Evolutionary conservation across 345 rosid genomes (phyloP).

Genomic region (Bruguiera gymnorhiza): DNA sequence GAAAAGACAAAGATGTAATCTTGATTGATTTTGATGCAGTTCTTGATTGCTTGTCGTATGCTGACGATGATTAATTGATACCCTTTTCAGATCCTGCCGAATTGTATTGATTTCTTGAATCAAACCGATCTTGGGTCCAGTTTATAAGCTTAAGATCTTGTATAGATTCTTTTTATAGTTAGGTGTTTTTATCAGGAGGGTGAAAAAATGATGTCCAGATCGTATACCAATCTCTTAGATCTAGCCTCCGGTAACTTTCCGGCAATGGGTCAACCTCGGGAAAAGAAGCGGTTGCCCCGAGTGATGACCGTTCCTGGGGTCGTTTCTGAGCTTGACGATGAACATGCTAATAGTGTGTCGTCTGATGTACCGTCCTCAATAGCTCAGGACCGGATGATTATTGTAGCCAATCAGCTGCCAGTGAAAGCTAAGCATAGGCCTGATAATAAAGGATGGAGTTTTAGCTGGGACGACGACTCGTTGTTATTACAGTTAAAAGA

Average conservation of each 20-base stretch:
- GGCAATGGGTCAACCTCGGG: slow-evolving; percentile 48
- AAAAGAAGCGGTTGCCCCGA: slow-evolving; percentile 59
- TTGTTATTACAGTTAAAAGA: slow-evolving; percentile 64
- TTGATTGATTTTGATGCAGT: slow-evolving; percentile 13
- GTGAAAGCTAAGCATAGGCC: slow-evolving; percentile 76
- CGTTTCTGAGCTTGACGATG: slow-evolving; percentile 78
- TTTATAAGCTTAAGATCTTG: slow-evolving; percentile 32
- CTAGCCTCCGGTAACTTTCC: slow-evolving; percentile 80
- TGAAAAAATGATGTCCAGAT: slow-evolving; percentile 55
- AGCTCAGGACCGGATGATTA: slow-evolving; percentile 61
- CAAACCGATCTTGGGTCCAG: slow-evolving; percentile 15
- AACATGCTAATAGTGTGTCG: slow-evolving; percentile 58
- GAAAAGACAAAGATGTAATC: not conserved
- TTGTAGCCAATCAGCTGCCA: slow-evolving; percentile 67
- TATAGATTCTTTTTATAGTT: slow-evolving; percentile 15
- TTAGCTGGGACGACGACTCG: slow-evolving; percentile 74
- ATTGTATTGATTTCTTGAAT: slow-evolving; percentile 11
- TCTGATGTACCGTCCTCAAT: slow-evolving; percentile 65
- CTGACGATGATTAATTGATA: slow-evolving; percentile 21
- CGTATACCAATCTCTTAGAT: slow-evolving; percentile 77
- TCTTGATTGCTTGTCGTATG: slow-evolving; percentile 10
- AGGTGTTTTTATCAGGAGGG: slow-evolving; percentile 18
- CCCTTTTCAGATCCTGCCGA: slow-evolving; percentile 43
- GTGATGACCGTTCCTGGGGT: slow-evolving; percentile 77
- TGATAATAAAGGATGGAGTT: slow-evolving; percentile 72